phyloP scores from a whole-genome alignment of 2,329 filamentous ascomycete species.

The Fusarium ramigenum region DNA sequence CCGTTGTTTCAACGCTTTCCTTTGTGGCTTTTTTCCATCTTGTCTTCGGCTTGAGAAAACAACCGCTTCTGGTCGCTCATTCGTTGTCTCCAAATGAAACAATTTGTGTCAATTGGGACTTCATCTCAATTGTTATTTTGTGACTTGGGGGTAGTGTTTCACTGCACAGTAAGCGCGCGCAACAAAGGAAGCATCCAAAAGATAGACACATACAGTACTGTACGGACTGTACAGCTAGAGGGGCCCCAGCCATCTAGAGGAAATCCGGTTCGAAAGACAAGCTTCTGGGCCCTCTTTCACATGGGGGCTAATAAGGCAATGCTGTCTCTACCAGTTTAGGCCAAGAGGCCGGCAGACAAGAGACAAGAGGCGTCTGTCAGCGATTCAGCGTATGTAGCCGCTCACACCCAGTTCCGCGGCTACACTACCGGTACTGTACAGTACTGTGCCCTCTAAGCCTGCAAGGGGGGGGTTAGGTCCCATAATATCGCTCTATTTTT shows the following conservation, averaged over 20 bases:
- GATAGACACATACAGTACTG: slow-evolving; percentile 7
- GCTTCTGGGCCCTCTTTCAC: background rate
- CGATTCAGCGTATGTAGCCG: slow-evolving; percentile 20
- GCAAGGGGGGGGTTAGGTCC: slow-evolving; percentile 21
- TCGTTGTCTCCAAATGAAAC: slow-evolving; percentile 24
- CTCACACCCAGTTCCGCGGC: slow-evolving; percentile 24
- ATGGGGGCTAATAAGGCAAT: background rate
- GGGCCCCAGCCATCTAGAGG: background rate
- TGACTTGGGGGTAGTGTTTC: background rate
- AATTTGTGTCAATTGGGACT: slow-evolving; percentile 6
- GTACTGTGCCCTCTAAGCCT: background rate
- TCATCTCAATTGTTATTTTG: slow-evolving; percentile 3
- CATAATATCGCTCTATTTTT: slow-evolving; percentile 39
- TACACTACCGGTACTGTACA: slow-evolving; percentile 6
- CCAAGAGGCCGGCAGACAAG: slow-evolving; percentile 20
- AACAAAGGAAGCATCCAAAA: slow-evolving; percentile 3
- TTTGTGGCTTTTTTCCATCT: slow-evolving; percentile 26
- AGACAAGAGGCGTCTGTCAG: slow-evolving; percentile 33
- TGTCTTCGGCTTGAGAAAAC: slow-evolving; percentile 1
- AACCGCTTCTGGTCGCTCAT: background rate
- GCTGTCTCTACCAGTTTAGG: slow-evolving; percentile 6
- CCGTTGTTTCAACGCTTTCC: slow-evolving; percentile 39
- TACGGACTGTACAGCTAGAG: background rate
- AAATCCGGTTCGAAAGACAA: background rate
- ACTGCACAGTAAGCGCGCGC: slow-evolving; percentile 13